phyloP scores from a whole-genome alignment of 2,329 filamentous ascomycete species.

The Emericellopsis cladophorae region DNA sequence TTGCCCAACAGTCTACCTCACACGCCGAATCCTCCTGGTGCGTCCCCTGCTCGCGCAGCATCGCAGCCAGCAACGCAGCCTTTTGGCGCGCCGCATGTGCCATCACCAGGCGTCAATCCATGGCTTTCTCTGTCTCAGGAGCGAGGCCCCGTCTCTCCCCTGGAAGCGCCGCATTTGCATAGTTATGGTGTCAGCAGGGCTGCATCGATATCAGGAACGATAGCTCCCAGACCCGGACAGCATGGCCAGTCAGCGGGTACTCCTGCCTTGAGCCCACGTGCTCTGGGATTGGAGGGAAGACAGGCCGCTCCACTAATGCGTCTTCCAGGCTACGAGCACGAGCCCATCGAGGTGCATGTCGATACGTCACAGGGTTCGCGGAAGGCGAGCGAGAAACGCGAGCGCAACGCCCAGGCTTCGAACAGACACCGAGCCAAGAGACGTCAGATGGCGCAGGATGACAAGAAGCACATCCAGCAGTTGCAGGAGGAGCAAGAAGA shows the following conservation, averaged over 20 bases:
- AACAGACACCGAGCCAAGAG: constrained; percentile 70
- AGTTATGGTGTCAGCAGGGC: not conserved
- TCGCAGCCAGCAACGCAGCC: constrained; percentile 19
- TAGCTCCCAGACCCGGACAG: too few relatives aligned
- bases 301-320: constrained; percentile 14
- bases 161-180: constrained; percentile 9
- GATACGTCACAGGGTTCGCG: constrained; percentile 74
- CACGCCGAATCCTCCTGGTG: constrained; percentile 8
- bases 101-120: constrained; percentile 7
- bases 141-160: constrained; percentile 6
- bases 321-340: constrained; percentile 19
- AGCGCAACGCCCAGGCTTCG: constrained; percentile 75
- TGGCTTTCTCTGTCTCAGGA: constrained; percentile 12
- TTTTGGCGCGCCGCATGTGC: constrained; percentile 10
- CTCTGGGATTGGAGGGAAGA: too few relatives aligned
- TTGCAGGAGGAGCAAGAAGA: constrained; percentile 57
- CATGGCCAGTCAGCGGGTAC: constrained; percentile 5
- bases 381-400: constrained; percentile 73
- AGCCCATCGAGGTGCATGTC: constrained; percentile 48
- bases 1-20: constrained; percentile 11
- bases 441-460: constrained; percentile 71
- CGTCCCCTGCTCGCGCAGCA: constrained; percentile 17
- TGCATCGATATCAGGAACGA: not conserved
- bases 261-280: too few relatives aligned
- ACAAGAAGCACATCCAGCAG: constrained; percentile 53